Percentiles rank a stretch among this genome's conserved stretches.
phyloP scores from a whole-genome alignment of 257 asterid genomes.

The Henckelia pumila region DNA sequence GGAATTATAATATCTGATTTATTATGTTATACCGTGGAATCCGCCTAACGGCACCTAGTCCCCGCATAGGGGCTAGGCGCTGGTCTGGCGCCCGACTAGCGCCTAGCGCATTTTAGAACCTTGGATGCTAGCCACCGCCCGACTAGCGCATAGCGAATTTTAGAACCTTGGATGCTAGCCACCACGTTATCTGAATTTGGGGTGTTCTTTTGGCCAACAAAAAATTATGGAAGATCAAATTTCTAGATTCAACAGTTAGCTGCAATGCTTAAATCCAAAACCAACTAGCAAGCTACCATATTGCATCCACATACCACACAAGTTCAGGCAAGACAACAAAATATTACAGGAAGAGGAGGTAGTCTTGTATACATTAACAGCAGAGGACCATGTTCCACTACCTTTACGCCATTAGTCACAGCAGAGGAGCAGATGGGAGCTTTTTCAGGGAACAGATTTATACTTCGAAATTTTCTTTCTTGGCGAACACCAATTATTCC shows the following conservation, averaged over 20 bases:
- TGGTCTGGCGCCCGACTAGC: too few species aligned
- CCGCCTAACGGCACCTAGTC: too few species aligned
- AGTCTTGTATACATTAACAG: background rate
- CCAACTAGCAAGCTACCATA: background rate
- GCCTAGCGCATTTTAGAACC: too few species aligned
- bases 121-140: too few species aligned
- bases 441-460: slow-evolving; percentile 68
- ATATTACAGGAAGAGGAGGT: background rate
- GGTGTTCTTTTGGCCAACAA: background rate
- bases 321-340: background rate
- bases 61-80: too few species aligned
- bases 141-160: too few species aligned
- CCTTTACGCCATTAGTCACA: slow-evolving; percentile 84
- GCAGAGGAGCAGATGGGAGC: slow-evolving; percentile 71
- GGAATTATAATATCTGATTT: too few species aligned
- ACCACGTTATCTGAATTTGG: background rate
- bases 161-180: too few species aligned
- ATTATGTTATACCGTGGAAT: too few species aligned
- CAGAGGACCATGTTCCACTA: slow-evolving; percentile 21
- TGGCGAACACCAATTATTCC: slow-evolving; percentile 56
- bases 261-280: background rate
- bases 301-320: slow-evolving; percentile 3
- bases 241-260: background rate
- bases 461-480: slow-evolving; percentile 55
- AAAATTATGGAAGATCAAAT: background rate